Base-by-base conservation (phyloP, 495 filamentous ascomycete genomes). In the Hyaloscypha variabilis region DNA sequence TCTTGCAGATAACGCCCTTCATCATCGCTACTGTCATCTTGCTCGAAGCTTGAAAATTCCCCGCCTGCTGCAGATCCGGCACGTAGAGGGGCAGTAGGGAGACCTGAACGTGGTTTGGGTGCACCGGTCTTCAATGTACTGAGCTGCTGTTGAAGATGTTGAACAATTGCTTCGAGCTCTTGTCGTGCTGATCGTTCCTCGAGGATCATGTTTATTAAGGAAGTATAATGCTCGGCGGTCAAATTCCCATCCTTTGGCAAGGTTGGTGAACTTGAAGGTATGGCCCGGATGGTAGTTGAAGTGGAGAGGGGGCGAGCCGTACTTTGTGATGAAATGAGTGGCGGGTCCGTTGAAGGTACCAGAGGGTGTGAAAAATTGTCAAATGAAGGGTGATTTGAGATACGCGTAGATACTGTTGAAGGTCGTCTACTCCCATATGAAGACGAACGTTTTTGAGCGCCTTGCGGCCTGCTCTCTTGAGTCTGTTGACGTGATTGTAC, bases 121-220 rank as follows among this genome's bases (percentile, higher is more conserved):
- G 63, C 63, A 24, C 63, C 66, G 6, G 71, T 60, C 34, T 52
- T 52, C 19, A 72, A 60, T 19, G 26, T n/a, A n/a, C 62, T 42
- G 25, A 85, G 60, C 28, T 75, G 76, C 19, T 80, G 77, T 42
- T 76, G 77, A 1, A 86, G 73, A 62, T 75, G 78, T 58, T 73
- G 78, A 24, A 86, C 83, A 57, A 81, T 74, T 1, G 74, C 73
- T 68, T 86, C 83, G n/a, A 86, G 76, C 6, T 75, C 74, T 23
- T 76, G 78, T 1, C 83, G 79, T 10, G 80, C 79, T 5, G 78
- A 74, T 58, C 80, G 79, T 67, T 86, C 83, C 21, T 72, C 64
- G 26, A 82, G 79, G 21, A 86, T 78, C 52, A 83, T 73, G n/a
- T 77, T 70, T 28, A 76, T 69, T 10, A 82, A 71, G 4, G 69